Conservation (phyloP, 2,329 filamentous ascomycete genomes). For the Aspergillus phoenicis region DNA sequence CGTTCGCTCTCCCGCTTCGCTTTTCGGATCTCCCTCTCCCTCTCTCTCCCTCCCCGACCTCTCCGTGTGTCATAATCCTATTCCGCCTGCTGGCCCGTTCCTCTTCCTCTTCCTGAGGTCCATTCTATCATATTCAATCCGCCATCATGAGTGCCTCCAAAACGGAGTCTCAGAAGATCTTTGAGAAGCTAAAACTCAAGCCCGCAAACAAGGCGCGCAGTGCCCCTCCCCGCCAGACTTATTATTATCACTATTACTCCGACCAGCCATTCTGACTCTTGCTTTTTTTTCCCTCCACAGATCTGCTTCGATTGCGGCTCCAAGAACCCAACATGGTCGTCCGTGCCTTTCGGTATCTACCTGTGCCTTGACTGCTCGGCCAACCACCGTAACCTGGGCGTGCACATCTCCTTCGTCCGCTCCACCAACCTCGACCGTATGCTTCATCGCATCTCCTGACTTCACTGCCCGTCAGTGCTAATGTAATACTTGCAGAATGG, state of each 20-base stretch:
- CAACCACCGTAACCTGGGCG: slow-evolving; percentile 94
- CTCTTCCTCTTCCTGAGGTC: slow-evolving; percentile 6
- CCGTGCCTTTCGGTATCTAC: slow-evolving; percentile 95
- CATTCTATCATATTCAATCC: slow-evolving; percentile 10
- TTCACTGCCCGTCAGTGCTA: slow-evolving; percentile 18
- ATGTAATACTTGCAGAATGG: slow-evolving; percentile 66
- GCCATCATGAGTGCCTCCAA: slow-evolving; percentile 73
- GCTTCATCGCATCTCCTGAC: slow-evolving; percentile 41
- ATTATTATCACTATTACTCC: not conserved
- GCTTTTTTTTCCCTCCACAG: slow-evolving; percentile 48
- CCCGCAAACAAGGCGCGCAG: slow-evolving; percentile 83
- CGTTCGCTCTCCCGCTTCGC: slow-evolving; percentile 40
- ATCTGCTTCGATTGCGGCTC: slow-evolving; percentile 98
- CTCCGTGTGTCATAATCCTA: not conserved
- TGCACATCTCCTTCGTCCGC: slow-evolving; percentile 98
- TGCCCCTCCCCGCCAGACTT: slow-evolving; percentile 29
- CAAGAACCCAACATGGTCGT: slow-evolving; percentile 98
- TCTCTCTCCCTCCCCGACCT: slow-evolving; percentile 11
- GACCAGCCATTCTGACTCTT: slow-evolving; percentile 19
- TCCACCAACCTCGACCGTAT: slow-evolving; percentile 98
- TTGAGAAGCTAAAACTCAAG: slow-evolving; percentile 95
- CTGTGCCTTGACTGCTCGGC: slow-evolving; percentile 97
- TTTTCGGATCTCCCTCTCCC: slow-evolving; percentile 25
- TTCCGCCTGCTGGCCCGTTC: slow-evolving; percentile 5
- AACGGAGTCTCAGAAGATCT: slow-evolving; percentile 93